A percentile compares a stretch with the other conserved stretches of the same genome.
Evolutionary conservation across 2,329 filamentous ascomycete species (phyloP).

Genomic region (Ascochyta koolunga): DNA sequence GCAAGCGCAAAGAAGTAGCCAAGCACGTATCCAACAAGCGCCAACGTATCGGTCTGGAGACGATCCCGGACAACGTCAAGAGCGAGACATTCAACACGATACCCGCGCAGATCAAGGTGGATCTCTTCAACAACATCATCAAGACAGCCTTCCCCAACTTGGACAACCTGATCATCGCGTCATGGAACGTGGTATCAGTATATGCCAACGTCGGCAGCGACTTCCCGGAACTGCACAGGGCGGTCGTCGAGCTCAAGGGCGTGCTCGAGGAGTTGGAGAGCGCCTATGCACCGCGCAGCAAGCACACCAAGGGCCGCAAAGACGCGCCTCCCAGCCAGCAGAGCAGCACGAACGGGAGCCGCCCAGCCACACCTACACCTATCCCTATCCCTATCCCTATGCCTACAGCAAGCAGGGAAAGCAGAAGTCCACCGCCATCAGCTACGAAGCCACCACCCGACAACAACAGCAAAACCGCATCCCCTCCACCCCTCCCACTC

Average conservation of each 20-base stretch:
- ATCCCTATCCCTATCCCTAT: too few relatives aligned
- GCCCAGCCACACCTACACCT: too few relatives aligned
- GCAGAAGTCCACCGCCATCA: background rate
- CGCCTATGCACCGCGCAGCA: slow-evolving; percentile 6
- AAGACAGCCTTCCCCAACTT: slow-evolving; percentile 38
- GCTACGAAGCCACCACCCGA: background rate
- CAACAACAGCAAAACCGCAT: background rate
- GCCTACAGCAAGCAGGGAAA: background rate
- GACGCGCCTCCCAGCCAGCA: background rate
- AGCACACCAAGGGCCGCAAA: slow-evolving; percentile 3
- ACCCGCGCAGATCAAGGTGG: slow-evolving; percentile 30
- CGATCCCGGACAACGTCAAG: slow-evolving; percentile 34
- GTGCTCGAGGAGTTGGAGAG: slow-evolving; percentile 37
- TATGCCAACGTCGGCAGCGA: slow-evolving; percentile 35
- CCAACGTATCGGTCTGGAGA: slow-evolving; percentile 24
- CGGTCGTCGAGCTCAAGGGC: slow-evolving; percentile 32
- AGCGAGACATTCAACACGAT: slow-evolving; percentile 28
- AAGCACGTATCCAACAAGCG: slow-evolving; percentile 38
- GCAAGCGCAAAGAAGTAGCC: slow-evolving; percentile 15
- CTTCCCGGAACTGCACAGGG: slow-evolving; percentile 32
- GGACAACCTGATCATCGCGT: slow-evolving; percentile 38
- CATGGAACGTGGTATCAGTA: slow-evolving; percentile 41
- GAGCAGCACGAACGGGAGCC: background rate
- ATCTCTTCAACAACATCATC: slow-evolving; percentile 36
- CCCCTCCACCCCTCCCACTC: background rate